Conservation (phyloP, 495 filamentous ascomycete species). For the Penicillium paxilli region DNA sequence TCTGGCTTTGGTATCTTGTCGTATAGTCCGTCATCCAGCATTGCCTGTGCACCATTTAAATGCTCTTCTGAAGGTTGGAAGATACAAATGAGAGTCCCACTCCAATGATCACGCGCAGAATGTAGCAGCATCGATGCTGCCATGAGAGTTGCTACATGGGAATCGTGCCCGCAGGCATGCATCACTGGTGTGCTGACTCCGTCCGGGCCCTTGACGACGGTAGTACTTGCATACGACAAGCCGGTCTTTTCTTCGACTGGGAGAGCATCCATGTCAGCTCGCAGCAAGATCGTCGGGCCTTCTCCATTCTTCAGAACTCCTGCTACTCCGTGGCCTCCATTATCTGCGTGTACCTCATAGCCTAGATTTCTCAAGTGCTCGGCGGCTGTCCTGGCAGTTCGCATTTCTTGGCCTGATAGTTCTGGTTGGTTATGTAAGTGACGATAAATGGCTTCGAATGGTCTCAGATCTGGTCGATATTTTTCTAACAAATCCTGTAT, state of each 20-base stretch:
- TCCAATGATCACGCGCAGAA: constrained; percentile 45
- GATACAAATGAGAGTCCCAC: constrained; percentile 54
- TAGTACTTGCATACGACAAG: constrained; percentile 53
- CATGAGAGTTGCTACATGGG: constrained; percentile 56
- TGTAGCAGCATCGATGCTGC: constrained; percentile 48
- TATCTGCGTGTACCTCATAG: constrained; percentile 47
- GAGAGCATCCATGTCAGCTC: constrained; percentile 64
- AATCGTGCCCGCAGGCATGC: constrained; percentile 71
- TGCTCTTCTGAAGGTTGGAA: constrained; percentile 66
- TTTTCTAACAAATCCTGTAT: constrained; percentile 2
- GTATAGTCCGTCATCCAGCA: constrained; percentile 64
- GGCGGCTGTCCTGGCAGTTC: constrained; percentile 42
- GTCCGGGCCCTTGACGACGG: constrained; percentile 38
- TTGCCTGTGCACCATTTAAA: constrained; percentile 54
- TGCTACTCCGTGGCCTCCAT: constrained; percentile 58
- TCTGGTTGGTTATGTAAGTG: constrained; percentile 52
- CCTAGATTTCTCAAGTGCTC: constrained; percentile 36
- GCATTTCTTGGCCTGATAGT: constrained; percentile 48
- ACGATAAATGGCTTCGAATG: constrained; percentile 47
- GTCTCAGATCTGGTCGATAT: constrained; percentile 32
- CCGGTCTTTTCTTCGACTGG: constrained; percentile 58
- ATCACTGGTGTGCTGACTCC: constrained; percentile 55
- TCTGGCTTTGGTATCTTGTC: constrained; percentile 50
- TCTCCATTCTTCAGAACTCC: constrained; percentile 56
- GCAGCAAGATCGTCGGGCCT: constrained; percentile 53